Evolutionary conservation across 352 stramenopile genomes (phyloP).

Genomic region (Phytophthora rubi): DNA sequence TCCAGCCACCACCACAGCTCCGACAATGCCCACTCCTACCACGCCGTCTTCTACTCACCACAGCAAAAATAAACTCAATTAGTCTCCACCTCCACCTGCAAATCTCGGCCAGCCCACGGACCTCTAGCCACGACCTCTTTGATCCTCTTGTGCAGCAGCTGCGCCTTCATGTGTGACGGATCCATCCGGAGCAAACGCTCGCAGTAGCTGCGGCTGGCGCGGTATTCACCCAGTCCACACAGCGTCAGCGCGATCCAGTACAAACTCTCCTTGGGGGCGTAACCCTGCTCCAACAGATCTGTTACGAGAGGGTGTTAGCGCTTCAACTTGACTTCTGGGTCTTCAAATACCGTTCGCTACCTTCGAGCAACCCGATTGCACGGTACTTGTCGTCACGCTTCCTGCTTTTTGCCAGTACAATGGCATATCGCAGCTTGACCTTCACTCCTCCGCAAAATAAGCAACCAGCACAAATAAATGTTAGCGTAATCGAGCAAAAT

Average conservation of each 20-base stretch:
- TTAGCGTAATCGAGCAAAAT: constrained; percentile 9
- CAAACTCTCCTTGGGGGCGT: constrained; percentile 68
- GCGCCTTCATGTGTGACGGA: constrained; percentile 70
- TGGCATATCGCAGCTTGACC: constrained; percentile 78
- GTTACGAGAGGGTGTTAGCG: constrained; percentile 3
- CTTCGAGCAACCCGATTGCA: constrained; percentile 74
- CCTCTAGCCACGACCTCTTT: constrained; percentile 72
- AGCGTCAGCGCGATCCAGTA: constrained; percentile 82
- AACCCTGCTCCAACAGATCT: constrained; percentile 70
- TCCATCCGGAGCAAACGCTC: constrained; percentile 81
- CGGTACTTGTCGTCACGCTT: constrained; percentile 85
- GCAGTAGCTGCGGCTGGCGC: constrained; percentile 70
- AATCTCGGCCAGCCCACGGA: constrained; percentile 4
- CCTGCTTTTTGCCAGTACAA: constrained; percentile 76
- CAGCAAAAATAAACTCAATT: neutral
- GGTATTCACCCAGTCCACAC: constrained; percentile 74
- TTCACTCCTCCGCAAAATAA: constrained; percentile 9
- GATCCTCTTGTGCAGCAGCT: constrained; percentile 79
- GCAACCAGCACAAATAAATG: constrained; percentile 10
- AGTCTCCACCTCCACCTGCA: constrained; percentile 7
- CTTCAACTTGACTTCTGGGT: constrained; percentile 8
- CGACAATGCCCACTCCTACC: constrained; percentile 72
- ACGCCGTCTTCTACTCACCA: constrained; percentile 54
- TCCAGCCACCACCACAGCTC: constrained; percentile 73
- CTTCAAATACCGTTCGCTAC: constrained; percentile 20